Percentiles rank a stretch among this genome's conserved stretches.
Conservation (phyloP, 768 basidiomycete genomes). For the Termitomyces sp. region DNA sequence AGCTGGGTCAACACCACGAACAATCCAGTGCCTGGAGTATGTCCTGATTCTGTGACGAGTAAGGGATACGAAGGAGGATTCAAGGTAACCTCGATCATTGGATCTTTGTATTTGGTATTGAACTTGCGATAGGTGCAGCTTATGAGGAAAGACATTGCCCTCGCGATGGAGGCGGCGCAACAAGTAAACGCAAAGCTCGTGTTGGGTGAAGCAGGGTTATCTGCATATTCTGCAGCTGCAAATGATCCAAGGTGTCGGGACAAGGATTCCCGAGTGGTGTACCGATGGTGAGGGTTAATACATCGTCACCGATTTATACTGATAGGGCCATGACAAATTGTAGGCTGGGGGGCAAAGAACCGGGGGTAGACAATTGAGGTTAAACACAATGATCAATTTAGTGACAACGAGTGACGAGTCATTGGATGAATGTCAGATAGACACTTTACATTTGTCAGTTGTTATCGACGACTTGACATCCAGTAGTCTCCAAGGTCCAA, state of each 20-base stretch:
- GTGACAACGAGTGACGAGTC: too few species aligned
- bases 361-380: constrained; percentile 12
- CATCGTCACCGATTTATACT: not conserved
- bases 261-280: constrained; percentile 37
- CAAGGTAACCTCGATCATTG: constrained; percentile 22
- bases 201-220: constrained; percentile 33
- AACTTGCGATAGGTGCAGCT: constrained; percentile 30
- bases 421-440: too few species aligned
- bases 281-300: constrained; percentile 31
- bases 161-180: constrained; percentile 35
- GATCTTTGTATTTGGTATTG: not conserved
- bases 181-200: constrained; percentile 35
- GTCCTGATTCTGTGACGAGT: constrained; percentile 39
- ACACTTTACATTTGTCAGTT: not conserved
- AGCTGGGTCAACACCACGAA: constrained; percentile 39
- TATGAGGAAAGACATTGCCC: constrained; percentile 42
- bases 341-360: constrained; percentile 33
- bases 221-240: constrained; percentile 35
- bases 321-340: not conserved
- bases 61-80: constrained; percentile 40
- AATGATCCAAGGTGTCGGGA: constrained; percentile 35
- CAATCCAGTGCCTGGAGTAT: constrained; percentile 44
- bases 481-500: constrained; percentile 62
- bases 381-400: not conserved
- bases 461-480: constrained; percentile 23